Base-by-base conservation (phyloP, 2,329 filamentous ascomycete species). In the Aspergillus candidus region DNA sequence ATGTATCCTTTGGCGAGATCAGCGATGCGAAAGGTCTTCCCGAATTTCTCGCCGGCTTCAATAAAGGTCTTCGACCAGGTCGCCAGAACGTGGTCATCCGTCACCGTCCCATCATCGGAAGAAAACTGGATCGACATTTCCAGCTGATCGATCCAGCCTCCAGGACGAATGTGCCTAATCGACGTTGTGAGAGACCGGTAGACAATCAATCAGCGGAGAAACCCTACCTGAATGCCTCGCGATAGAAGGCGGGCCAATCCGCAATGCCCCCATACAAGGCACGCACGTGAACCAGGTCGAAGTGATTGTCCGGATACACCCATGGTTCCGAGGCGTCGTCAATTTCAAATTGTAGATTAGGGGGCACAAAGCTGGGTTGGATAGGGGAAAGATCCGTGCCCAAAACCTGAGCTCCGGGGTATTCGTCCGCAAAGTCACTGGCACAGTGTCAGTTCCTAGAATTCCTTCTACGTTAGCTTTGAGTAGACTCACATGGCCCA, bases 261-360 rank as follows among this genome's bases (percentile, higher is more conserved):
- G 49, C 44, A 15, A 53, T 46, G 13, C 41, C 56, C 30, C 56
- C 55, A 32, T 58, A 57, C n/a, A 60, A 29, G 4, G 47, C 41
- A 29, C 57, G 55, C 15, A 54, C 53, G 59, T 82, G 78, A 38
- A 82, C 71, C 38, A 75, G 72, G 58, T 81, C 77, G 49, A 79
- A 70, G 48, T 67, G 54, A n/a, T 48, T 45, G 38, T 66, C 53
- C 0, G 70, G 66, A 58, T 77, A 48, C 66, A 72, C 67, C 76
- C 77, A 80, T 35, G 80, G 72, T 47, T 77, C 75, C 3, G 73
- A 69, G 55, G 69, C 69, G 54, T 87, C 83, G 55, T 86, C 82
- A 31, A 88, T 76, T 52, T 79, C 80, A 52, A 88, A 88, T 44
- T 76, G 75, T 14, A 86, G 78, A 50, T 88, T 88, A 6, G 76